phyloP scores from a whole-genome alignment of 2,329 filamentous ascomycete species.

The Penicillium freii region DNA sequence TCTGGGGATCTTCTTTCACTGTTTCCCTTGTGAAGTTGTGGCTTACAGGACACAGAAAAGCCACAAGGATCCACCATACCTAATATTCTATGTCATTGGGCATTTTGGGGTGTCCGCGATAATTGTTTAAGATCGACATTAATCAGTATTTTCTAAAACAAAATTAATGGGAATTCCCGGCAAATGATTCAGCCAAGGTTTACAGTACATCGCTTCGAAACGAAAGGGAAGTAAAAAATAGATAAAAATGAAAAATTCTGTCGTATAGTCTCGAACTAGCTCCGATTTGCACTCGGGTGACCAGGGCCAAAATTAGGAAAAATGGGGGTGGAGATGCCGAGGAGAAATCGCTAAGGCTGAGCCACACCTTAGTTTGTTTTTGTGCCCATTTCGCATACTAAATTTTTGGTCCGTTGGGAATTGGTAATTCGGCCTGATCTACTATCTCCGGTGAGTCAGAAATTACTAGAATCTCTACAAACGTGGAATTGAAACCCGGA shows the following conservation, averaged over 20 bases:
- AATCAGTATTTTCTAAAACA: neutral
- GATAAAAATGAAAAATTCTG: neutral
- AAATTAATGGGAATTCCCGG: neutral
- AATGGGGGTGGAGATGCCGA: slow-evolving; percentile 13
- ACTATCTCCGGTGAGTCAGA: slow-evolving; percentile 8
- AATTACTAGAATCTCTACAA: neutral
- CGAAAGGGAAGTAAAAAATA: too few species aligned
- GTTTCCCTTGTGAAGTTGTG: slow-evolving; percentile 8
- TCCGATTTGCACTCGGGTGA: slow-evolving; percentile 14
- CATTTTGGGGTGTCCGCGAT: neutral
- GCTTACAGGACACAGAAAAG: slow-evolving; percentile 11
- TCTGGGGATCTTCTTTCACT: slow-evolving; percentile 7
- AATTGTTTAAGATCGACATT: slow-evolving; percentile 3
- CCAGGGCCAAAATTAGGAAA: slow-evolving; percentile 13
- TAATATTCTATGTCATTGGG: slow-evolving; percentile 9
- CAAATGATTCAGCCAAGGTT: slow-evolving; percentile 1
- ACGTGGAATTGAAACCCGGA: neutral
- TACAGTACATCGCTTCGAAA: slow-evolving; percentile 2
- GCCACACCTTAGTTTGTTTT: slow-evolving; percentile 20
- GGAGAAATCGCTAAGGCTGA: slow-evolving; percentile 20
- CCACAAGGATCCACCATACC: slow-evolving; percentile 5
- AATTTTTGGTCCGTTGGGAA: neutral
- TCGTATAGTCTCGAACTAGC: slow-evolving; percentile 7
- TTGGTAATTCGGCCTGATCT: slow-evolving; percentile 10
- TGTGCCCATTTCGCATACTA: neutral